Evolutionary conservation across 176 grass and related monocot genomes (phyloP).

Genomic region (barley (Hordeum vulgare)): DNA sequence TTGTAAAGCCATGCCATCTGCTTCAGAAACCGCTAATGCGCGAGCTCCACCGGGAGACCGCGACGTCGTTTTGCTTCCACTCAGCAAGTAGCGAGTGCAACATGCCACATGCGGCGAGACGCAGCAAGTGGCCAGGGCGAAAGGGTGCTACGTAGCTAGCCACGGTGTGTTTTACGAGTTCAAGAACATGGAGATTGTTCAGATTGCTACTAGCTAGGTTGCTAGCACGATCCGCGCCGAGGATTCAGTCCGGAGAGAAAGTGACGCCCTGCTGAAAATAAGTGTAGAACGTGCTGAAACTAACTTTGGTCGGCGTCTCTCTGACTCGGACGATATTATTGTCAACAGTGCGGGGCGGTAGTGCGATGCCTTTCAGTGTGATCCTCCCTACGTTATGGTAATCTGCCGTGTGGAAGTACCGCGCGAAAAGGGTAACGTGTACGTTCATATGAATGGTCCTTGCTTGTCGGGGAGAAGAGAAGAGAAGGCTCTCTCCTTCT

Average conservation of each 20-base stretch:
- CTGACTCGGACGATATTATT: conserved; percentile 28
- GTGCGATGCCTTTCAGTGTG: not conserved
- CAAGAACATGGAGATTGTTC: not conserved
- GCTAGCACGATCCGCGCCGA: conserved; percentile 30
- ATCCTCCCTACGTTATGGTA: not conserved
- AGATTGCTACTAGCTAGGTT: too few relatives aligned
- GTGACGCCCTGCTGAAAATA: conserved; percentile 11
- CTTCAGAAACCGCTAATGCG: conserved; percentile 17
- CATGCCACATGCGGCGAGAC: not conserved
- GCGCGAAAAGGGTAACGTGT: not conserved
- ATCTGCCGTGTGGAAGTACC: conserved; percentile 23
- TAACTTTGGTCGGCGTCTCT: not conserved
- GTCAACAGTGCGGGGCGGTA: not conserved
- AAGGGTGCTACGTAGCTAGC: not conserved
- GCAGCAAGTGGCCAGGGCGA: not conserved
- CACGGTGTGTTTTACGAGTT: too few relatives aligned
- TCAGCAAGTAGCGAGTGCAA: not conserved
- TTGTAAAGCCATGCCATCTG: conserved; percentile 28
- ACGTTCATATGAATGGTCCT: conserved; percentile 11
- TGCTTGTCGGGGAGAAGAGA: not conserved
- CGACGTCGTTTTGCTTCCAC: not conserved
- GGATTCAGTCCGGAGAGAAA: conserved; percentile 21
- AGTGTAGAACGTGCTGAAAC: conserved; percentile 12
- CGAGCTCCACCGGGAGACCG: not conserved
- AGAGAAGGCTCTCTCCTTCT: not conserved